Percentiles rank a stretch among this genome's conserved stretches.
Evolutionary conservation across 2,329 filamentous ascomycete species (phyloP).

Genomic region (Colletotrichum eleusines): DNA sequence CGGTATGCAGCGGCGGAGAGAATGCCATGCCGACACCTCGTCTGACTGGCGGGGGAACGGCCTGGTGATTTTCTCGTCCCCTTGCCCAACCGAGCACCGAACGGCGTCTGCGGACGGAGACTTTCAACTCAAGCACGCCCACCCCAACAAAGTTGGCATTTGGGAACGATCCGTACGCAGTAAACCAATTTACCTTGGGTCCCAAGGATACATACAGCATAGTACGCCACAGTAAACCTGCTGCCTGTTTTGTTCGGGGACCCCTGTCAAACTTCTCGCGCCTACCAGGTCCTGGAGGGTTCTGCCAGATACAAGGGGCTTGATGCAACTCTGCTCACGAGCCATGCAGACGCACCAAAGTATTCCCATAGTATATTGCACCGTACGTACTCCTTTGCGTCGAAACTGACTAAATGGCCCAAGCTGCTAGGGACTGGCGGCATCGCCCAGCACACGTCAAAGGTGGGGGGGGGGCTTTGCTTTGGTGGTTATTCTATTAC

Average conservation of each 20-base stretch:
- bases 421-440: slow-evolving; percentile 18
- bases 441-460: slow-evolving; percentile 5
- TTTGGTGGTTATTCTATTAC: slow-evolving; percentile 9
- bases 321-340: slow-evolving; percentile 9
- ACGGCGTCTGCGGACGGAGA: slow-evolving; percentile 12
- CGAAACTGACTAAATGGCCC: slow-evolving; percentile 11
- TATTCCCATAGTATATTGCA: slow-evolving; percentile 28
- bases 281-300: not conserved
- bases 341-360: slow-evolving; percentile 1
- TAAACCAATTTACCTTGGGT: not conserved
- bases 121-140: not conserved
- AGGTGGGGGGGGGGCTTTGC: not conserved
- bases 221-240: not conserved
- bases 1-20: slow-evolving; percentile 28
- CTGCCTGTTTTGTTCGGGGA: slow-evolving; percentile 13
- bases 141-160: slow-evolving; percentile 6
- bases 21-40: slow-evolving; percentile 3
- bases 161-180: slow-evolving; percentile 2
- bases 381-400: slow-evolving; percentile 12
- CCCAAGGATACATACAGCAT: not conserved
- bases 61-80: not conserved
- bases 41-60: slow-evolving; percentile 33
- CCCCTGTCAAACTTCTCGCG: slow-evolving; percentile 3
- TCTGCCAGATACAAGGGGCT: slow-evolving; percentile 23
- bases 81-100: not conserved